Evolutionary conservation across 179 eudicot species (phyloP).

Genomic region (Amaranthus tricolor): DNA sequence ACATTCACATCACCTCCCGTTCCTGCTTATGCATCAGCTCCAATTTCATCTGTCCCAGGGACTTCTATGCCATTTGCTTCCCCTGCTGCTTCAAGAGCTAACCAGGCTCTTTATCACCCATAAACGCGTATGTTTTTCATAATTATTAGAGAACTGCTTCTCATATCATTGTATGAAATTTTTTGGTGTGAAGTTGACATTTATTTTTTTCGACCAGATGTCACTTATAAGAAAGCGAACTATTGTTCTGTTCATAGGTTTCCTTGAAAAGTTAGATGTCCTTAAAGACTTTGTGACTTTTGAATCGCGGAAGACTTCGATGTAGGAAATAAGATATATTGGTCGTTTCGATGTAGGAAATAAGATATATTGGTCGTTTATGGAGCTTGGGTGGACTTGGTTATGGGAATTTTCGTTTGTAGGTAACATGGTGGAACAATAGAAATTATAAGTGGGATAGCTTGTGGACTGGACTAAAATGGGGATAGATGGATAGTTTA

Average conservation of each 20-base stretch:
- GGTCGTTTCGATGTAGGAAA: too few relatives aligned
- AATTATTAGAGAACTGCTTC: not conserved
- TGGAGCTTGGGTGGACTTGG: too few relatives aligned
- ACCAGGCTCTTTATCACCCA: slow-evolving; percentile 27
- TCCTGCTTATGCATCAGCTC: slow-evolving; percentile 37
- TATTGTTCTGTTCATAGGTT: not conserved
- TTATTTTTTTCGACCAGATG: not conserved
- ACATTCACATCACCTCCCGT: slow-evolving; percentile 29
- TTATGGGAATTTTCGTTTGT: too few relatives aligned
- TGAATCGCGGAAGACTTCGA: too few relatives aligned
- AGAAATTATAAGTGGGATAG: too few relatives aligned
- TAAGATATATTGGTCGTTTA: too few relatives aligned
- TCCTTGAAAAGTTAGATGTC: not conserved
- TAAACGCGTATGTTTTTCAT: slow-evolving; percentile 8
- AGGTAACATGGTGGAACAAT: too few relatives aligned
- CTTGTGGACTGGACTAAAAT: too few relatives aligned
- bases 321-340: too few relatives aligned
- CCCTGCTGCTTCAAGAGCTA: slow-evolving; percentile 18
- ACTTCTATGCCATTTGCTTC: slow-evolving; percentile 22
- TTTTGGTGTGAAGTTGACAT: slow-evolving; percentile 7
- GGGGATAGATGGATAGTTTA: too few relatives aligned
- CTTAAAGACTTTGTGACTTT: too few relatives aligned
- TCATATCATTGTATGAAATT: not conserved
- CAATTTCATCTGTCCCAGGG: slow-evolving; percentile 14
- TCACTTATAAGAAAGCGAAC: slow-evolving; percentile 3